Conservation (phyloP, 202 grass and related monocot species). For the Miscanthus sacchariflorus region DNA sequence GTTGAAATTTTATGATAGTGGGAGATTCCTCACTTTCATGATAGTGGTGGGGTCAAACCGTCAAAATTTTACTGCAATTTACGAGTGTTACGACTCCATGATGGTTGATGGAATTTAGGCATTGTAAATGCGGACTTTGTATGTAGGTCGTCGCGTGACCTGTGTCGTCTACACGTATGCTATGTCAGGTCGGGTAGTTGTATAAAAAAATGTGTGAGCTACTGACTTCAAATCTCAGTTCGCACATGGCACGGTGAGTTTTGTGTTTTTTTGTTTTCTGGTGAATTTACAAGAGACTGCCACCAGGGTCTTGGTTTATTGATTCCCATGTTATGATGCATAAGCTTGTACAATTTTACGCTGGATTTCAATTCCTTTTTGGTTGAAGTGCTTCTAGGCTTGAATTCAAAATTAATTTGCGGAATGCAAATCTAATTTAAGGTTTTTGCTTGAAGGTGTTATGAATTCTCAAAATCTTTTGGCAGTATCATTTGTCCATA, state of each 20-base stretch:
- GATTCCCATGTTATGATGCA: not conserved
- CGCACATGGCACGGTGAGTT: not conserved
- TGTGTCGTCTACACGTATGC: not conserved
- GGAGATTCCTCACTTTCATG: conserved; percentile 29
- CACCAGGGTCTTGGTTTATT: not conserved
- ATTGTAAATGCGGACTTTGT: conserved; percentile 4
- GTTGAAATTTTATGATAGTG: not conserved
- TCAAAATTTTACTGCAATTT: conserved; percentile 15
- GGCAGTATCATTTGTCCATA: not conserved
- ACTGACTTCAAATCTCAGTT: conserved; percentile 45
- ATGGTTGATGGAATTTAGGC: not conserved
- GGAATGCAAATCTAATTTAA: not conserved
- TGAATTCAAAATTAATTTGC: too few species aligned
- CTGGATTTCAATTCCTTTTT: not conserved
- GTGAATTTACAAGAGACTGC: not conserved
- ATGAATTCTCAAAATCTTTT: not conserved
- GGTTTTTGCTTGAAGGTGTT: not conserved
- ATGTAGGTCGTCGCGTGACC: not conserved
- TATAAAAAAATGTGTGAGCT: conserved; percentile 17
- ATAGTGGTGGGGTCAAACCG: conserved; percentile 20
- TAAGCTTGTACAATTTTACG: too few species aligned
- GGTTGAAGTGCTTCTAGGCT: not conserved
- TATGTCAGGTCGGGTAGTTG: not conserved
- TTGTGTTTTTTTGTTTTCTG: not conserved
- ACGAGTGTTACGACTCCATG: not conserved